Conservation (phyloP, 1,139 yeast species). For the Zhuliangozyma parablackwelliae region DNA sequence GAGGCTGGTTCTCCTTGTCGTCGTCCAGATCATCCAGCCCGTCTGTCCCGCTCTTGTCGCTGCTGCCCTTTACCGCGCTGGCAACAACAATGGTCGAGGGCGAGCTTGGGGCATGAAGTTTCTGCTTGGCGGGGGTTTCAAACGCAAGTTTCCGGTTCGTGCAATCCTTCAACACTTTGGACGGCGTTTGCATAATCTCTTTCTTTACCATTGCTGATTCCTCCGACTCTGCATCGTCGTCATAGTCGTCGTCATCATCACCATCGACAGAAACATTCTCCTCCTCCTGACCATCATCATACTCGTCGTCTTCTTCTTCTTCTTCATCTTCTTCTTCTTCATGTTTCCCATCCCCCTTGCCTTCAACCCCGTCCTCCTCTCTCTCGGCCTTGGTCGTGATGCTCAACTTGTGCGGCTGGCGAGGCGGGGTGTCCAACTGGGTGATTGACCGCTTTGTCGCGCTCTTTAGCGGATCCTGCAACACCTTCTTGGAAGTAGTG, state of each 20-base stretch:
- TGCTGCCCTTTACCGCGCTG: conserved; percentile 13
- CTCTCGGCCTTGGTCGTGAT: conserved; percentile 16
- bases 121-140: conserved; percentile 22
- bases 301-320: conserved; percentile 4
- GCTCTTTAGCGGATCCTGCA: conserved; percentile 14
- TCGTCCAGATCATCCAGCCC: neutral
- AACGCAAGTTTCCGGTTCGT: conserved; percentile 20
- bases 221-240: conserved; percentile 1
- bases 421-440: conserved; percentile 39
- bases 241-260: conserved; percentile 1
- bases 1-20: conserved; percentile 15
- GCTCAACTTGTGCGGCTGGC: conserved; percentile 34
- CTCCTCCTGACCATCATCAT: neutral
- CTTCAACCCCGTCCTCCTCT: conserved; percentile 14
- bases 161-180: conserved; percentile 22
- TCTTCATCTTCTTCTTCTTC: conserved; percentile 4
- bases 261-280: neutral
- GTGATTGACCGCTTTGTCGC: conserved; percentile 34
- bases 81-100: conserved; percentile 33
- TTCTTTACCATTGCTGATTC: conserved; percentile 3
- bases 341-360: conserved; percentile 2
- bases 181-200: conserved; percentile 26
- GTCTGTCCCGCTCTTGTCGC: conserved; percentile 4
- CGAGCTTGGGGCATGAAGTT: conserved; percentile 19
- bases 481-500: conserved; percentile 11